Evolutionary conservation across 2,329 filamentous ascomycete species (phyloP), one percentile per base, ranked within the genome.

Genomic region (Apiospora rasikravindrae): DNA sequence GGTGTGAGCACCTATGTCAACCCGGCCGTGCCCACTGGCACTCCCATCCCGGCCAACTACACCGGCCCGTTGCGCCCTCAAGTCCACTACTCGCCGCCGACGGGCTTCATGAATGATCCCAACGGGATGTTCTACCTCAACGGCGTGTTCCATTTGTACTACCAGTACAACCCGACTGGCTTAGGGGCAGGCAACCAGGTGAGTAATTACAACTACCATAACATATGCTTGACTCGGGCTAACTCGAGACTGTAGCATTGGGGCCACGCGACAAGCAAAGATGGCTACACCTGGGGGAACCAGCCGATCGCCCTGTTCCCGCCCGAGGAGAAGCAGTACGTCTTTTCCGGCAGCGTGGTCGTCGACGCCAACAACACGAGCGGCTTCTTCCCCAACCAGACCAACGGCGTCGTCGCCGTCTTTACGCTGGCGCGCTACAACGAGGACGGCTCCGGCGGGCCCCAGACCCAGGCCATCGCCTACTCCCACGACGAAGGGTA

Each of bases 211-310:
- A n/a, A n/a, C n/a, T n/a, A n/a, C n/a, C n/a, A n/a, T n/a, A n/a
- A n/a, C n/a, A n/a, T n/a, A n/a, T n/a, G n/a, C n/a, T n/a, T n/a
- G n/a, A n/a, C 8, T 45, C 66, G 5, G 16, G 42, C 68, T 69
- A 26, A 69, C 68, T 33, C 29, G 22, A 19, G 1, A n/a, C 24
- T 33, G 22, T 29, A 69, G 76, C 89, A 92, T 75, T 92, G 90
- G 91, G 90, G 91, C 13, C 90, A 92, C 76, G 90, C 90, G 2
- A 92, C 90, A 1, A 89, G 87, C 44, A 77, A 81, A 19, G 90
- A 93, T 75, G 81, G 92, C 1, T 91, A 90, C 76, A 87, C 88
- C 72, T 93, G 90, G 91, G 83, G 82, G 0, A 91, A 92, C 74
- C 90, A 92, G 76, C 87, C 88, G 6, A 89, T 92, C 74, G 90